phyloP scores from a whole-genome alignment of 352 stramenopile genomes.

The Phytopythium delawarense region DNA sequence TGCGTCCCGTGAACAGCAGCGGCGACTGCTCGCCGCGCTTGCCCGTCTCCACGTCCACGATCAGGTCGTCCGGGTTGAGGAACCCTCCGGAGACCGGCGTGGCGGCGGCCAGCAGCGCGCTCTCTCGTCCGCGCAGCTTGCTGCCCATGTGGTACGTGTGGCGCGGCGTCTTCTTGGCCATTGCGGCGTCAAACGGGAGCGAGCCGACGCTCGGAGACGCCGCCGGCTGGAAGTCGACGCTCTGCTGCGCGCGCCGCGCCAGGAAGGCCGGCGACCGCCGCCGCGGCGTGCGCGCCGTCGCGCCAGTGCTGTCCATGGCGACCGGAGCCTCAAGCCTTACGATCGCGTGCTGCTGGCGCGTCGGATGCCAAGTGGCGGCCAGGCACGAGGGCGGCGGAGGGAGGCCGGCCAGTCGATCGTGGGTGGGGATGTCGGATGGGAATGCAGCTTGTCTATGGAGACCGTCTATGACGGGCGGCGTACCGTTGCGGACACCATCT shows the following conservation, averaged over 20 bases:
- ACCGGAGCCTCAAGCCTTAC: not conserved
- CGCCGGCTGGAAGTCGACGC: constrained; percentile 7
- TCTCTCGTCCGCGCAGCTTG: constrained; percentile 7
- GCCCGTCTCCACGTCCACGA: constrained; percentile 19
- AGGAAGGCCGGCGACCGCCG: constrained; percentile 27
- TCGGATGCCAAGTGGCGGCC: not conserved
- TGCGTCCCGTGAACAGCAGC: constrained; percentile 13
- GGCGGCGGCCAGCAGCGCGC: not conserved
- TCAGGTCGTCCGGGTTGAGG: constrained; percentile 21
- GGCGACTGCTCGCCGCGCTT: constrained; percentile 13
- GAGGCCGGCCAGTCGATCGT: not conserved
- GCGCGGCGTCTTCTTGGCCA: constrained; percentile 40
- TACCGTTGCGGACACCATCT: not conserved
- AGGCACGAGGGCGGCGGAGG: not conserved
- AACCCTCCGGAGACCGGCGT: not conserved
- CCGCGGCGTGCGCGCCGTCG: constrained; percentile 66
- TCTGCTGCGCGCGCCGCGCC: constrained; percentile 9
- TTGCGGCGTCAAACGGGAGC: constrained; percentile 27
- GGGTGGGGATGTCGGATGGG: not conserved
- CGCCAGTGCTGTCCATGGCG: constrained; percentile 77
- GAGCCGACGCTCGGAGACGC: constrained; percentile 24
- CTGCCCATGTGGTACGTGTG: constrained; percentile 44
- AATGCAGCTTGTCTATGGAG: not conserved
- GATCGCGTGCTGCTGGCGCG: not conserved
- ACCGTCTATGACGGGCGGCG: not conserved